Evolutionary conservation across 345 rosid species (phyloP).

Genomic region (Eucalyptus marginata): DNA sequence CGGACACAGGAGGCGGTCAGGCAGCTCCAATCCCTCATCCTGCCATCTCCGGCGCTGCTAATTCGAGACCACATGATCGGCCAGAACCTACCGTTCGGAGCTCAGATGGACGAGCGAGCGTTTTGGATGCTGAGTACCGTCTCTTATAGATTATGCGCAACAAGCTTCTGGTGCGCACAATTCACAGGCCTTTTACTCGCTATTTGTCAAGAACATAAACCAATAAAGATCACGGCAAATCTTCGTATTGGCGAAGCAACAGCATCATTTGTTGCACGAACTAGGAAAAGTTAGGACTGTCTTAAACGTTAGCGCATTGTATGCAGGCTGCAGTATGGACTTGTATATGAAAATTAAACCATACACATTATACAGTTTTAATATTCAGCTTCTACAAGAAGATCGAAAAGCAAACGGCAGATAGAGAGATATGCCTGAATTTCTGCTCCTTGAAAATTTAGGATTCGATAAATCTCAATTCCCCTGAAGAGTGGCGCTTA

Average conservation of each 20-base stretch:
- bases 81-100: neutral
- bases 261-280: neutral
- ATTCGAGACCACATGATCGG: neutral
- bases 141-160: neutral
- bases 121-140: neutral
- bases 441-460: neutral
- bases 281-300: neutral
- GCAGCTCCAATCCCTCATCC: neutral
- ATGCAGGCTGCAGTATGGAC: neutral
- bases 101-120: neutral
- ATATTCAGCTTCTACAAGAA: neutral
- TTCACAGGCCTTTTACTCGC: neutral
- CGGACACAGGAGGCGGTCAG: neutral
- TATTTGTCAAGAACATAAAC: neutral
- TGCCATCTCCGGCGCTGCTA: neutral
- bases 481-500: neutral
- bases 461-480: neutral
- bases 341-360: neutral
- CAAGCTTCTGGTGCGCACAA: neutral
- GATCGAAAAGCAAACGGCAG: neutral
- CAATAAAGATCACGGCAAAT: neutral
- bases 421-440: neutral
- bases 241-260: neutral
- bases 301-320: neutral
- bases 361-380: neutral